Evolutionary conservation across 2,329 filamentous ascomycete species (phyloP).

Genomic region (Emericellopsis atlantica): DNA sequence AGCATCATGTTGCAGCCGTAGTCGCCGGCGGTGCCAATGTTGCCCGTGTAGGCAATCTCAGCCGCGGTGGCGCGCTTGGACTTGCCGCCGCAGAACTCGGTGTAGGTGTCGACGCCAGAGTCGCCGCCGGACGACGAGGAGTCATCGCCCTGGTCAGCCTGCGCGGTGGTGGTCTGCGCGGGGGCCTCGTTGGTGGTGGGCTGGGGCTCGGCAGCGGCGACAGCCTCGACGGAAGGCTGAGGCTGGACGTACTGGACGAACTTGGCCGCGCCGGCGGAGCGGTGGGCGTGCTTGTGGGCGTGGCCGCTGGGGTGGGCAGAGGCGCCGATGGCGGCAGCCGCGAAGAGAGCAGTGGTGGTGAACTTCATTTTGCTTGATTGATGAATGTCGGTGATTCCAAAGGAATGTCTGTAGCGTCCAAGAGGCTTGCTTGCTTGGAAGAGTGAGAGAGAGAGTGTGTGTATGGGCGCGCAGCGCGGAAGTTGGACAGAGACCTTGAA

Average conservation of each 20-base stretch:
- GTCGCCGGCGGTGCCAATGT: conserved; percentile 24
- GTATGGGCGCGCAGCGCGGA: not conserved
- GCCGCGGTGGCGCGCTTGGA: conserved; percentile 31
- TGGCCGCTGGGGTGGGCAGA: conserved; percentile 27
- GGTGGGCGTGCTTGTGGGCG: conserved; percentile 17
- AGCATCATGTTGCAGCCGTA: conserved; percentile 42
- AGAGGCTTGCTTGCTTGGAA: not conserved
- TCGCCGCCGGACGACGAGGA: conserved; percentile 6
- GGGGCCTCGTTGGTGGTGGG: conserved; percentile 7
- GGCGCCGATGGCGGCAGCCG: conserved; percentile 25
- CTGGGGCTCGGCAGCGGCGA: conserved; percentile 10
- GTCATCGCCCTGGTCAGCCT: not conserved
- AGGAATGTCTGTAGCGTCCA: no score
- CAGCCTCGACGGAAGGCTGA: no score
- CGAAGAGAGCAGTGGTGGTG: conserved; percentile 19
- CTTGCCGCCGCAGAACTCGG: conserved; percentile 22
- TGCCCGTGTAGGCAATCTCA: conserved; percentile 34
- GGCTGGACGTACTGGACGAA: conserved; percentile 21
- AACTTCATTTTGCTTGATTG: conserved; percentile 25
- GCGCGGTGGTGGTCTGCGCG: conserved; percentile 2
- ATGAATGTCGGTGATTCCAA: not conserved
- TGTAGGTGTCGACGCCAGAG: conserved; percentile 7
- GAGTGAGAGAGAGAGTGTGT: not conserved
- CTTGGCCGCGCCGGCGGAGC: conserved; percentile 12
- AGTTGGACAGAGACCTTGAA: not conserved